Percentiles rank a stretch among this genome's conserved stretches.
These are phyloP conservation scores for Aureobasidium sp. DNA, from an alignment of 2,329 filamentous ascomycete species.

Conservation along the genomic window DNA sequence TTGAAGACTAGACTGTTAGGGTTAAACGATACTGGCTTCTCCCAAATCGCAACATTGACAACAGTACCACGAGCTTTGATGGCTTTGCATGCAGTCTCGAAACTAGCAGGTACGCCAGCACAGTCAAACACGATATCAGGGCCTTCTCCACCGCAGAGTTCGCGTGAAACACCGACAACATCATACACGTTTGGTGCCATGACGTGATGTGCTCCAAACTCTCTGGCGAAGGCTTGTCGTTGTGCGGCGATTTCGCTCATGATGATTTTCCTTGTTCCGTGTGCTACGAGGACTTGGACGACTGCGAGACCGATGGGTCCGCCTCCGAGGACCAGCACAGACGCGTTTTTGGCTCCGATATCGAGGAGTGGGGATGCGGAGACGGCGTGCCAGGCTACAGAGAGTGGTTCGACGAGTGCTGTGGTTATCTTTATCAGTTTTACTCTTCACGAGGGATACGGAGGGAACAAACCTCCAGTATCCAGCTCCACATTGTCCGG, in stretches of 20 bases:
- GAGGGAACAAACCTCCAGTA: too few species aligned
- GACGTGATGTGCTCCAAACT: conserved; percentile 59
- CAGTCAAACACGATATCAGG: conserved; percentile 59
- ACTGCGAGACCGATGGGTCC: conserved; percentile 61
- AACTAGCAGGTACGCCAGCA: conserved; percentile 57
- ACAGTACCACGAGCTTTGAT: conserved; percentile 57
- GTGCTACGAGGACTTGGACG: conserved; percentile 50
- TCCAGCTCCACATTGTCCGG: conserved; percentile 59
- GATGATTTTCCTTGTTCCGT: conserved; percentile 55
- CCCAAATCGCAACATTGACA: conserved; percentile 64
- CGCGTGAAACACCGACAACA: conserved; percentile 47
- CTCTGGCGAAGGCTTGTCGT: conserved; percentile 54
- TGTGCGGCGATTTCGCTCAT: conserved; percentile 56
- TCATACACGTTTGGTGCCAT: conserved; percentile 57
- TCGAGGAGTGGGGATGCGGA: conserved; percentile 45
- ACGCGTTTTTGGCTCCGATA: conserved; percentile 51
- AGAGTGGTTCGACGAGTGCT: conserved; percentile 60
- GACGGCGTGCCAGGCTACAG: conserved; percentile 64
- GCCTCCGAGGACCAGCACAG: conserved; percentile 56
- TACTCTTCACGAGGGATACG: too few species aligned
- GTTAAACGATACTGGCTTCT: conserved; percentile 49
- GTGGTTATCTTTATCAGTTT: too few species aligned
- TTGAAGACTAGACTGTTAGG: conserved; percentile 60
- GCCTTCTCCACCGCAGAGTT: conserved; percentile 50
- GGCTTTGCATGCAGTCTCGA: conserved; percentile 55